Conservation (phyloP, 148 eudicot species). For the Tetragonia tetragonoides region DNA sequence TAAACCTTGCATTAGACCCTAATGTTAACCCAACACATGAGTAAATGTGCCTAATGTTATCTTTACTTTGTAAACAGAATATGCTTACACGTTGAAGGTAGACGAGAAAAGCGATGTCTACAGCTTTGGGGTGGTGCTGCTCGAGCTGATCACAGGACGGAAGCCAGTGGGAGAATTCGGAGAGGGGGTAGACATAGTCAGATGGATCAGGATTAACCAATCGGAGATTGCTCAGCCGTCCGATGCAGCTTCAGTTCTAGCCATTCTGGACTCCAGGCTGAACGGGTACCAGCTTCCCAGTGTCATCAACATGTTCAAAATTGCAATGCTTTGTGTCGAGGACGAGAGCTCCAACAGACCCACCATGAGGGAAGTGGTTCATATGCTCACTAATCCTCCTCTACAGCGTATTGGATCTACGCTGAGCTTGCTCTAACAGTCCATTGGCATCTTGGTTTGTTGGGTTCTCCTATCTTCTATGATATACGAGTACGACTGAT, state of each 20-base stretch:
- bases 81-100: slow-evolving; percentile 86
- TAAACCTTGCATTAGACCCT: neutral
- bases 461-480: neutral
- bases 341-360: slow-evolving; percentile 76
- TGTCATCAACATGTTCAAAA: slow-evolving; percentile 74
- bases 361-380: slow-evolving; percentile 91
- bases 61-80: slow-evolving; percentile 42
- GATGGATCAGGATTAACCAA: slow-evolving; percentile 68
- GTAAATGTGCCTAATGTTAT: neutral
- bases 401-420: slow-evolving; percentile 15
- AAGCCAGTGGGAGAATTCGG: slow-evolving; percentile 96
- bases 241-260: slow-evolving; percentile 67
- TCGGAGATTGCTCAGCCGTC: slow-evolving; percentile 67
- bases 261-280: slow-evolving; percentile 78
- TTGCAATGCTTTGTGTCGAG: slow-evolving; percentile 84
- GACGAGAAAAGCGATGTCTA: slow-evolving; percentile 95
- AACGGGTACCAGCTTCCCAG: slow-evolving; percentile 48
- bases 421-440: slow-evolving; percentile 17
- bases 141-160: slow-evolving; percentile 75
- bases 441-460: neutral
- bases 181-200: slow-evolving; percentile 91
- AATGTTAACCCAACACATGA: neutral
- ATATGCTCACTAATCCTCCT: slow-evolving; percentile 80
- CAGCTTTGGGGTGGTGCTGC: slow-evolving; percentile 90
- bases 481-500: neutral